Percentiles rank a stretch among this genome's conserved stretches.
Evolutionary conservation across 768 basidiomycete genomes (phyloP).

Genomic region (Lentinula sp.): DNA sequence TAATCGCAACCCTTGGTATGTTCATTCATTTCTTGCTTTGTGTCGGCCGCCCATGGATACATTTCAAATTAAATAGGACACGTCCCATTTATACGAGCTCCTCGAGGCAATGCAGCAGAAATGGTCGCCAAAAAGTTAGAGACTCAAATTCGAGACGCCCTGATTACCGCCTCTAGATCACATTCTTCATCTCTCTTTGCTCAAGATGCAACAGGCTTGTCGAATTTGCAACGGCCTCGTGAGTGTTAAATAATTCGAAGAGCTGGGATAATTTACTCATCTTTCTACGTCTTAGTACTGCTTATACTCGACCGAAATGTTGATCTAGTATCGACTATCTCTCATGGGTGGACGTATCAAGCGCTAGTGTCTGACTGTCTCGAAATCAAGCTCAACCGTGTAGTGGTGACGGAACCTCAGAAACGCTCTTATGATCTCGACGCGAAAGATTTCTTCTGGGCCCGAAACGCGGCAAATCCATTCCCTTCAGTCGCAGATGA

Average conservation of each 20-base stretch:
- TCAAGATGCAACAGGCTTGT: constrained; percentile 77
- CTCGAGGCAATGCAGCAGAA: constrained; percentile 94
- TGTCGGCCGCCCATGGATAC: constrained; percentile 1
- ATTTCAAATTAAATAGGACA: constrained; percentile 55
- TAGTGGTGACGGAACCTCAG: constrained; percentile 69
- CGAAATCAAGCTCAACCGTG: constrained; percentile 93
- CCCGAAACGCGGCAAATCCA: constrained; percentile 89
- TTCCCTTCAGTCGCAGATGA: constrained; percentile 99
- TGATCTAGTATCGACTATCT: constrained; percentile 88
- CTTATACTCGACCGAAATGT: constrained; percentile 93
- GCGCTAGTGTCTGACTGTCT: constrained; percentile 96
- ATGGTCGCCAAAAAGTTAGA: constrained; percentile 99
- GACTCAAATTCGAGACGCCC: constrained; percentile 80
- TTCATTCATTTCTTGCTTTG: not conserved
- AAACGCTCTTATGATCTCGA: constrained; percentile 90
- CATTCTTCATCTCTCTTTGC: constrained; percentile 63
- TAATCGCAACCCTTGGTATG: constrained; percentile 80
- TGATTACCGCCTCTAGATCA: constrained; percentile 64
- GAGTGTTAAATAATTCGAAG: constrained; percentile 19
- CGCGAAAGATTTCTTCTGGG: constrained; percentile 99
- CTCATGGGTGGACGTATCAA: constrained; percentile 99
- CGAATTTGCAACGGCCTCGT: constrained; percentile 86
- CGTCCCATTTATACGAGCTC: constrained; percentile 91
- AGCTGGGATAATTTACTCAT: not conserved
- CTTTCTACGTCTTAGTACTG: constrained; percentile 53